A percentile compares a stretch with the other conserved stretches of the same genome.
These are phyloP conservation scores for Aspergillus calidoustus DNA, from an alignment of 2,329 filamentous ascomycete genomes.

Conservation along the genomic window DNA sequence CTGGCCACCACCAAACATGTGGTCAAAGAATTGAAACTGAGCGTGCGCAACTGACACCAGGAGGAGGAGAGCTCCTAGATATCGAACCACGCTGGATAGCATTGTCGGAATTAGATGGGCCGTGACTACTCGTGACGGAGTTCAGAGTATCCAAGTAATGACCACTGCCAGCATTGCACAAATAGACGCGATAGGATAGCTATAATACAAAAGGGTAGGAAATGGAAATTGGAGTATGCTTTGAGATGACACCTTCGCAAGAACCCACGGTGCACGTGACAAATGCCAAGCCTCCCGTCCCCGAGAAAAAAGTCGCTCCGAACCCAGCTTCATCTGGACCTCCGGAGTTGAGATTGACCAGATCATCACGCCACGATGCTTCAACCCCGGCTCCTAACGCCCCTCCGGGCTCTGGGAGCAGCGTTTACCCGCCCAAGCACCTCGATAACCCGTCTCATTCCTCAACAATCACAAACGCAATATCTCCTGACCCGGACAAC, in stretches of 20 bases:
- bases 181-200: background rate
- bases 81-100: constrained; percentile 31
- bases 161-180: background rate
- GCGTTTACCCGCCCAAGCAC: constrained; percentile 37
- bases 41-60: constrained; percentile 65
- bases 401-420: constrained; percentile 45
- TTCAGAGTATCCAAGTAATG: background rate
- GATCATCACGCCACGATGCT: constrained; percentile 38
- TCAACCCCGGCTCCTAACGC: constrained; percentile 47
- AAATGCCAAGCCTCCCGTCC: constrained; percentile 28
- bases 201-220: background rate
- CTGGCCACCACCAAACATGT: constrained; percentile 78
- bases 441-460: constrained; percentile 30
- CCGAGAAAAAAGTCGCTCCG: constrained; percentile 34
- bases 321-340: constrained; percentile 6
- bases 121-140: background rate
- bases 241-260: constrained; percentile 36
- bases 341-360: constrained; percentile 14
- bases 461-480: constrained; percentile 21
- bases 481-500: constrained; percentile 34
- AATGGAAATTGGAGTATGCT: background rate
- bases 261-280: constrained; percentile 28
- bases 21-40: constrained; percentile 97
- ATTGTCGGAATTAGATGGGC: constrained; percentile 22
- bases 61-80: constrained; percentile 57